Evolutionary conservation across 768 basidiomycete genomes (phyloP).

Genomic region (Kwoniella sp.): DNA sequence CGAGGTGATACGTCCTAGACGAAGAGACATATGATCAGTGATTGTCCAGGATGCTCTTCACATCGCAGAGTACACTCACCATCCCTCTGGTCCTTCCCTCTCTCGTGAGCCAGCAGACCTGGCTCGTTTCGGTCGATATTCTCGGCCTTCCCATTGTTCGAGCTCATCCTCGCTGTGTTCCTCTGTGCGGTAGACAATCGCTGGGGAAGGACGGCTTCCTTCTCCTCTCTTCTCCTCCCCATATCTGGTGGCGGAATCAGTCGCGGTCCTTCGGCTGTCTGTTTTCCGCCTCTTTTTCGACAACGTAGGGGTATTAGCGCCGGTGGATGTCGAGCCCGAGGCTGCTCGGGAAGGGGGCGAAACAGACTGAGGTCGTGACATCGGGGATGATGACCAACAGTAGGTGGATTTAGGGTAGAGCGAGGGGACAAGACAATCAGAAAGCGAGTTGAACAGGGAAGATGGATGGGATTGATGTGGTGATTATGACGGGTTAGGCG

Average conservation of each 20-base stretch:
- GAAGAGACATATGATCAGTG: neutral
- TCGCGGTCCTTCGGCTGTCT: neutral
- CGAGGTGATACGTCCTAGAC: conserved; percentile 76
- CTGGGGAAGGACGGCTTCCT: conserved; percentile 1
- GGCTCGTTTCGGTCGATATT: conserved; percentile 1
- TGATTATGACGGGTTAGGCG: neutral
- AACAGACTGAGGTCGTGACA: conserved; percentile 17
- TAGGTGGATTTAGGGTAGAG: neutral
- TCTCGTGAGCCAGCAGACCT: neutral
- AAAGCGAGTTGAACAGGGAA: too few species aligned
- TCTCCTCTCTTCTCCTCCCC: conserved; percentile 8
- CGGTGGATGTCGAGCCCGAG: neutral
- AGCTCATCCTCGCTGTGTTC: conserved; percentile 1
- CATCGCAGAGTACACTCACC: too few species aligned
- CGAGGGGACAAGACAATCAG: neutral
- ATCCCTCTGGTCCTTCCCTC: conserved; percentile 18
- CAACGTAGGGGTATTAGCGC: neutral
- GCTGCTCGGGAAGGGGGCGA: conserved; percentile 6
- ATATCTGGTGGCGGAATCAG: neutral
- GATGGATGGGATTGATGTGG: too few species aligned
- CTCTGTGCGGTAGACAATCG: neutral
- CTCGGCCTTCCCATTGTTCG: conserved; percentile 1
- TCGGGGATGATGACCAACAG: neutral
- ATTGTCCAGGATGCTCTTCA: too few species aligned
- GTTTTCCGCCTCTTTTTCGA: conserved; percentile 3